Percentiles rank a stretch among this genome's conserved stretches.
Evolutionary conservation across 495 filamentous ascomycete genomes (phyloP).

Genomic region (Neurospora cerealis): DNA sequence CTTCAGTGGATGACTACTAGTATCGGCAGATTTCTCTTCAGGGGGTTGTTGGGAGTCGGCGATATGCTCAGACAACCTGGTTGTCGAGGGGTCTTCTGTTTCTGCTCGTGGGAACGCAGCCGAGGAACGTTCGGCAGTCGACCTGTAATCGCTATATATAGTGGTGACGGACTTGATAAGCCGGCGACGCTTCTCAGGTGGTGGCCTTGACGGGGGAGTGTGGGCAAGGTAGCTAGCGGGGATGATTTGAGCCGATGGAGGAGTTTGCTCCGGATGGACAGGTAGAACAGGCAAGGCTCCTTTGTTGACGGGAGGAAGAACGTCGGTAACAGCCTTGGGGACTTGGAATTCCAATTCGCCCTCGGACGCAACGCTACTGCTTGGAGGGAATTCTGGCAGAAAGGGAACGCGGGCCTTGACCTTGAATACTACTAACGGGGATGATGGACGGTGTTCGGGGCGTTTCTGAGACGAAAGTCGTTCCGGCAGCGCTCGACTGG

Average conservation of each 20-base stretch:
- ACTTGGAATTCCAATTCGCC: conserved; percentile 45
- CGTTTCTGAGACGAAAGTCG: not conserved
- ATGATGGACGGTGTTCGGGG: not conserved
- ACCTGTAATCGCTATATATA: not conserved
- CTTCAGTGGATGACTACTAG: not conserved
- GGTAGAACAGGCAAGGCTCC: conserved; percentile 4
- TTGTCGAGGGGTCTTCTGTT: not conserved
- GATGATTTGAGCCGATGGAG: conserved; percentile 34
- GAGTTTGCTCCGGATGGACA: conserved; percentile 10
- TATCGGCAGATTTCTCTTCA: not conserved
- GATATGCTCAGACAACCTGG: not conserved
- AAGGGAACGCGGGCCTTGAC: not conserved
- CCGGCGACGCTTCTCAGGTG: conserved; percentile 3
- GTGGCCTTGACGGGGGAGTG: not conserved
- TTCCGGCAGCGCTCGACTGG: not conserved
- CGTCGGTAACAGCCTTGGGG: conserved; percentile 37
- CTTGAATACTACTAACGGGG: not conserved
- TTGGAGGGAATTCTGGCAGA: conserved; percentile 17
- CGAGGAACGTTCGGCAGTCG: not conserved
- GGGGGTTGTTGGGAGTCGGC: not conserved
- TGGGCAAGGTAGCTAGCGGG: conserved; percentile 18
- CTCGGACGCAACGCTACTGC: conserved; percentile 31
- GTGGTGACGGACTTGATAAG: conserved; percentile 1
- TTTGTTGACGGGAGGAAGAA: conserved; percentile 12
- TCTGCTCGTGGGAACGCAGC: not conserved